These are phyloP conservation scores for Cenchrus fungigraminus DNA, from an alignment of 176 grass and related monocot species.

Conservation along the genomic window DNA sequence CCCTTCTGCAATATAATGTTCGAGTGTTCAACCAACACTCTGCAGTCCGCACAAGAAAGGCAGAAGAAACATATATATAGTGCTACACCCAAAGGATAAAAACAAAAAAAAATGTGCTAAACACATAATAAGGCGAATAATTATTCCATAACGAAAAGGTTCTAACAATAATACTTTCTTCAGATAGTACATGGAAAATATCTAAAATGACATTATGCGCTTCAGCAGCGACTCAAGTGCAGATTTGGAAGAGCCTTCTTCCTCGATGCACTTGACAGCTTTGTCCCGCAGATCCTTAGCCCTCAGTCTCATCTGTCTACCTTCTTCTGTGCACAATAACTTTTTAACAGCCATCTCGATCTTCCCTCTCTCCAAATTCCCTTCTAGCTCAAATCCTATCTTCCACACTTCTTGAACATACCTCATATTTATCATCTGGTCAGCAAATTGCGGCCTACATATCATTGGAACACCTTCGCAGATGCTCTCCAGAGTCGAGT, in stretches of 20 bases:
- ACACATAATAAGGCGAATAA: neutral
- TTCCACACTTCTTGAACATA: constrained; percentile 50
- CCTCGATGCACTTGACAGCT: neutral
- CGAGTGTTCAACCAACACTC: neutral
- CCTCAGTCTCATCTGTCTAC: constrained; percentile 8
- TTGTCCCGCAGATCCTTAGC: constrained; percentile 10
- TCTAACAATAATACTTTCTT: neutral
- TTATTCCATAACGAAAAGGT: neutral
- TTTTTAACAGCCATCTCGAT: neutral
- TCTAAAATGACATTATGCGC: constrained; percentile 30
- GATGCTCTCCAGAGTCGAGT: constrained; percentile 51
- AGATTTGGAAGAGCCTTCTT: constrained; percentile 14
- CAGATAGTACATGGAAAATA: neutral
- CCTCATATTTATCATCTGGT: constrained; percentile 54
- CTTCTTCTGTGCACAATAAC: constrained; percentile 20
- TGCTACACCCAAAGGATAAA: neutral
- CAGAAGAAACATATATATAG: neutral
- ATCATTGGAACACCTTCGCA: constrained; percentile 53
- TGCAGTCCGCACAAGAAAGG: neutral
- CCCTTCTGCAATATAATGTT: neutral
- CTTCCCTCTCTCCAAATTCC: neutral
- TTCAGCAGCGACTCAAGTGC: constrained; percentile 22
- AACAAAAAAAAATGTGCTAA: neutral
- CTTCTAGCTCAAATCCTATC: constrained; percentile 42
- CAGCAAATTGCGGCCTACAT: constrained; percentile 33